Evolutionary conservation across 345 rosid genomes (phyloP).

Genomic region (Salix exigua): DNA sequence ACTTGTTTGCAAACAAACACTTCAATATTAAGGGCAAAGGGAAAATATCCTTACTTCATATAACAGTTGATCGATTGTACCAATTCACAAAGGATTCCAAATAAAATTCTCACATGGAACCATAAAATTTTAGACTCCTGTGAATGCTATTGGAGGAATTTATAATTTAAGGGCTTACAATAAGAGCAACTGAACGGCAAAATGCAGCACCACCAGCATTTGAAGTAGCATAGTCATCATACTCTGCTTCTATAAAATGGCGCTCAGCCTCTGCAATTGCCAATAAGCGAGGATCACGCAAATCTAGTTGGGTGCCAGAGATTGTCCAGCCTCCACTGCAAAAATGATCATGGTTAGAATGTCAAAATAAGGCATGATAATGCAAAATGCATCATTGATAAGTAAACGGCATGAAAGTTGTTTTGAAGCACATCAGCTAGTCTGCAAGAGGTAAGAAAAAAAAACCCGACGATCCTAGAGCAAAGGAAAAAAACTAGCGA

Average conservation of each 20-base stretch:
- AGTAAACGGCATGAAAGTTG: not conserved
- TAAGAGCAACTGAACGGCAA: constrained; percentile 83
- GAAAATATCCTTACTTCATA: not conserved
- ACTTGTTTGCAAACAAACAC: not conserved
- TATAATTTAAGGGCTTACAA: constrained; percentile 41
- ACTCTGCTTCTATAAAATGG: constrained; percentile 76
- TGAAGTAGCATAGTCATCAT: constrained; percentile 77
- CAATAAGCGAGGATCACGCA: constrained; percentile 76
- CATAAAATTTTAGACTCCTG: not conserved
- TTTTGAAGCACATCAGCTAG: not conserved
- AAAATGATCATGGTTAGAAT: constrained; percentile 12
- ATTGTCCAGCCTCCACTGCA: constrained; percentile 90
- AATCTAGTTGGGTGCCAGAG: constrained; percentile 73
- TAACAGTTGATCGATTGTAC: not conserved
- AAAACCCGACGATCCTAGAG: not conserved
- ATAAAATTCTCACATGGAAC: not conserved
- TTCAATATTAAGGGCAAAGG: not conserved
- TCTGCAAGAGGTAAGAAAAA: not conserved
- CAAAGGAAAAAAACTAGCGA: not conserved
- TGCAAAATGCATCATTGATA: not conserved
- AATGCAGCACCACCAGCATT: constrained; percentile 84
- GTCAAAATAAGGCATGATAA: not conserved
- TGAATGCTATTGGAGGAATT: not conserved
- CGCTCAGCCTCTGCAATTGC: constrained; percentile 93
- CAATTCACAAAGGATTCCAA: not conserved